These are phyloP conservation scores for Candida maltosa DNA, from an alignment of 805 yeast species.

Conservation along the genomic window DNA sequence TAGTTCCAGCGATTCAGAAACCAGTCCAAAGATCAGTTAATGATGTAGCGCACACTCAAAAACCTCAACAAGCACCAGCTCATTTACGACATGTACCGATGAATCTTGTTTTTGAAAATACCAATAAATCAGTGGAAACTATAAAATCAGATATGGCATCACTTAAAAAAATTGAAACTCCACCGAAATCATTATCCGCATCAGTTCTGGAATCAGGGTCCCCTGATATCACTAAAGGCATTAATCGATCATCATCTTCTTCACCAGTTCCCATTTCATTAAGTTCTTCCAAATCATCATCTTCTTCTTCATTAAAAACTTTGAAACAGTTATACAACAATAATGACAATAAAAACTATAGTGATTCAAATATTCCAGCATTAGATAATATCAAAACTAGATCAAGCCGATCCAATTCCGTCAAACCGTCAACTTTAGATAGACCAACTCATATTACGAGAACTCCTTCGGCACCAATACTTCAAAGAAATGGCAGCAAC, in stretches of 20 bases:
- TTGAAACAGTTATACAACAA: too few species aligned
- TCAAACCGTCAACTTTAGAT: too few species aligned
- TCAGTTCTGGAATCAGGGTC: slow-evolving; percentile 2
- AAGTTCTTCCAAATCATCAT: neutral
- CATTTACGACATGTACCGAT: slow-evolving; percentile 16
- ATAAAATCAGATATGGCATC: slow-evolving; percentile 20
- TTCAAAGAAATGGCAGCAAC: slow-evolving; percentile 2
- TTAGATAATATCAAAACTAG: too few species aligned
- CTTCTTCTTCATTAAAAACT: neutral
- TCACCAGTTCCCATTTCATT: slow-evolving; percentile 2
- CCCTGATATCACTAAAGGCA: neutral
- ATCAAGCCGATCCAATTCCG: too few species aligned
- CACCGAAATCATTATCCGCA: slow-evolving; percentile 1
- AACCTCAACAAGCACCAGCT: slow-evolving; percentile 2
- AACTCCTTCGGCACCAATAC: slow-evolving; percentile 7
- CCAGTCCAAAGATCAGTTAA: neutral
- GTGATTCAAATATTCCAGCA: too few species aligned
- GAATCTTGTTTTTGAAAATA: slow-evolving; percentile 17
- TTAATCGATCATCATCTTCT: neutral
- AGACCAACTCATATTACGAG: neutral
- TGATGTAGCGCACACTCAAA: neutral
- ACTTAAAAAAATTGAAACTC: slow-evolving; percentile 3
- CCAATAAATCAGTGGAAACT: slow-evolving; percentile 22
- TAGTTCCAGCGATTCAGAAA: too few species aligned
- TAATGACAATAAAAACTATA: too few species aligned